Evolutionary conservation across 306 rosid species (phyloP).

Genomic region (Cicer yamashitae): DNA sequence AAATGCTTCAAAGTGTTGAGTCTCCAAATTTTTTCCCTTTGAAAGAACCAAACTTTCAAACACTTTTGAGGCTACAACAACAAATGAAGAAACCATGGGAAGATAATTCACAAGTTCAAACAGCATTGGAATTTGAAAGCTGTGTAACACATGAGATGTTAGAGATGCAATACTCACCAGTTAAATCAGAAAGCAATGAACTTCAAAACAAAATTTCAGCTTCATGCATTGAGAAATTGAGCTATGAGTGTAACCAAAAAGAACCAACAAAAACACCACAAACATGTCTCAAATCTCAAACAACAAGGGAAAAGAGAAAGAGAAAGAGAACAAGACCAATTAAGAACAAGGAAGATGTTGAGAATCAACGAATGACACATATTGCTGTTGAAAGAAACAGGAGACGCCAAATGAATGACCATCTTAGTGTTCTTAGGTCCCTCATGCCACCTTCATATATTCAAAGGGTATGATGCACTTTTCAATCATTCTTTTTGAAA

Average conservation of each 20-base stretch:
- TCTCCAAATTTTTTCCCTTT: slow-evolving; percentile 56
- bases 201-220: slow-evolving; percentile 48
- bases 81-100: slow-evolving; percentile 68
- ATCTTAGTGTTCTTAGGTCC: slow-evolving; percentile 83
- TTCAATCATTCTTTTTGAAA: background rate
- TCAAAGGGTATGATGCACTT: slow-evolving; percentile 65
- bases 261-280: slow-evolving; percentile 21
- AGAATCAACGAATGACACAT: slow-evolving; percentile 94
- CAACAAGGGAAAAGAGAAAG: slow-evolving; percentile 65
- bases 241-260: slow-evolving; percentile 56
- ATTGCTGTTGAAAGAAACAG: slow-evolving; percentile 95
- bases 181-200: slow-evolving; percentile 69
- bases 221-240: slow-evolving; percentile 53
- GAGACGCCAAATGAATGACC: slow-evolving; percentile 95
- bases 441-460: slow-evolving; percentile 85
- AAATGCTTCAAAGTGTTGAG: slow-evolving; percentile 83
- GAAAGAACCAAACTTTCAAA: slow-evolving; percentile 77
- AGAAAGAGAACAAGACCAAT: slow-evolving; percentile 76
- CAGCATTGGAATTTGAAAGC: slow-evolving; percentile 65
- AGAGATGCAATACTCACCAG: slow-evolving; percentile 64
- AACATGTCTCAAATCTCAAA: slow-evolving; percentile 42
- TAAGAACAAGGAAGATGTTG: slow-evolving; percentile 92
- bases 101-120: slow-evolving; percentile 39
- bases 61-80: slow-evolving; percentile 71
- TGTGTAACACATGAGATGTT: slow-evolving; percentile 67